phyloP scores from a whole-genome alignment of 2,329 filamentous ascomycete species.

The Neospermospora avenae region DNA sequence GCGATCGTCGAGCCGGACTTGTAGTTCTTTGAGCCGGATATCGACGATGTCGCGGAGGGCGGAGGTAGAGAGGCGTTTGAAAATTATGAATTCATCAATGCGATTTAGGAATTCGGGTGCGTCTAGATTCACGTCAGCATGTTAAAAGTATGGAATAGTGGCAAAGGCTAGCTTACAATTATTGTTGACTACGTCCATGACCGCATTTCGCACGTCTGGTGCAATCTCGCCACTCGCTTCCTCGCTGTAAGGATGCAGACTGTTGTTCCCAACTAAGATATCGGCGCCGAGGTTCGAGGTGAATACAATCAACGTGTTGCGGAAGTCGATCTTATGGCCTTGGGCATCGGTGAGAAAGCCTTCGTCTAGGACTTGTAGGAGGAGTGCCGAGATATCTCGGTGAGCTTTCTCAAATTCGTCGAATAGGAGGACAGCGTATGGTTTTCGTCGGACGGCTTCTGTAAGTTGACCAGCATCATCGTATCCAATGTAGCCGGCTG shows the following conservation, averaged over 20 bases:
- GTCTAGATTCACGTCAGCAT: slow-evolving; percentile 38
- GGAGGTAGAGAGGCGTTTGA: slow-evolving; percentile 75
- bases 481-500: slow-evolving; percentile 93
- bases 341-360: slow-evolving; percentile 94
- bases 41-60: slow-evolving; percentile 91
- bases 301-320: slow-evolving; percentile 93
- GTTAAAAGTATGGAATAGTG: neutral
- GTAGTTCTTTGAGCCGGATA: slow-evolving; percentile 82
- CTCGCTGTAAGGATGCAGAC: slow-evolving; percentile 60
- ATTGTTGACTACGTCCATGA: slow-evolving; percentile 81
- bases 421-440: slow-evolving; percentile 90
- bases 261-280: slow-evolving; percentile 76
- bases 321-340: slow-evolving; percentile 94
- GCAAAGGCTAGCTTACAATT: slow-evolving; percentile 45
- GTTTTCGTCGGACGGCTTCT: slow-evolving; percentile 90
- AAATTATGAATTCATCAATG: slow-evolving; percentile 95
- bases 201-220: slow-evolving; percentile 68
- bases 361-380: slow-evolving; percentile 93
- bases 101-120: slow-evolving; percentile 95
- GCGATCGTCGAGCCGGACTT: slow-evolving; percentile 77
- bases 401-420: slow-evolving; percentile 99
- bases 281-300: slow-evolving; percentile 94
- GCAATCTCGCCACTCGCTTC: slow-evolving; percentile 66
- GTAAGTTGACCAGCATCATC: slow-evolving; percentile 96
- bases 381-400: slow-evolving; percentile 84